Evolutionary conservation across 2,329 filamentous ascomycete genomes (phyloP), one percentile per base, ranked within the genome.

Genomic region (Fusarium penzigii): DNA sequence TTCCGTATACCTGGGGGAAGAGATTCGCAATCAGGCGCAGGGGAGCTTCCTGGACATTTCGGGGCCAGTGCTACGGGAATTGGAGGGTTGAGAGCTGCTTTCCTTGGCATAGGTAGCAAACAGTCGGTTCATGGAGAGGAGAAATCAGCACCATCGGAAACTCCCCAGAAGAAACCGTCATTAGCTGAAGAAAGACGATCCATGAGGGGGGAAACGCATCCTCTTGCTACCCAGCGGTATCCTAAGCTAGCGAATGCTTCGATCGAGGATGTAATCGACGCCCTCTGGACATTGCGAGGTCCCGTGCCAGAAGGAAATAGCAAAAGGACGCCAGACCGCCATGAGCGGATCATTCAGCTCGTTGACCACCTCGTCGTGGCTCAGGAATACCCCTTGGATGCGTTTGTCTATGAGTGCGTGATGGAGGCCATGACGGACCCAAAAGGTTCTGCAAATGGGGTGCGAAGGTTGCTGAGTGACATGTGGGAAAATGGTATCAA

Each of bases 381-480:
- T n/a, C 76, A 84, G 14, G 68, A 74, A 2, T 80, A 86, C 62
- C 66, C 70, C 46, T 83, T 84, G 3, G 83, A 81, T 61, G 63
- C 77, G 3, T 73, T 80, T 48, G 73, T 91, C 46, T 97, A 94
- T 70, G 85, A 90, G 61, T 85, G 87, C 13, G 73, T 96, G 46
- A 85, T 96, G 62, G 78, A 86, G 53, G 84, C 86, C 43, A 92
- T 95, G 71, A 77, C 82, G 29, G 81, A 86, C 65, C 75, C 80
- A 1, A 67, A 80, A 47, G 92, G 92, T 9, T 91, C 88, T 6
- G 85, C 86, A 3, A 77, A 78, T 29, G 81, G 82, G 43, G 81
- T 93, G 13, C 71, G 65, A 34, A 74, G 72, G 17, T 74, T 96
- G n/a, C 72, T 96, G 20, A 73, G 82, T 17, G 90, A 96, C 63